Conservation (phyloP, 169 alveolate species). For the Plasmodium falciparum region DNA sequence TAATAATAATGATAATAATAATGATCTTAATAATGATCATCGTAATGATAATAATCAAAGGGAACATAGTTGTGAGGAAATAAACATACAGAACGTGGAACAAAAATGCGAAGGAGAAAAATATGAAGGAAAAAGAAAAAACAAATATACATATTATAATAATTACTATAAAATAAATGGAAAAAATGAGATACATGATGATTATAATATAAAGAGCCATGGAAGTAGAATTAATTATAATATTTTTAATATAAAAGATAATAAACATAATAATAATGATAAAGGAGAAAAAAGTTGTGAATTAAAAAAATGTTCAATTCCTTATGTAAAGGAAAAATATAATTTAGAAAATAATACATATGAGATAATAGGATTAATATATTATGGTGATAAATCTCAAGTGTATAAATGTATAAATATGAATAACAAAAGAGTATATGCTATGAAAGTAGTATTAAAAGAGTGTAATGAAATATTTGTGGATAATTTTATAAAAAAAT, state of each 20-base stretch:
- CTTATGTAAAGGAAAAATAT: not conserved
- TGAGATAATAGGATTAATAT: conserved; percentile 38
- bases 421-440: conserved; percentile 37
- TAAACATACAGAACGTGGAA: too few species aligned
- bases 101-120: not conserved
- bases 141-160: not conserved
- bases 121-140: not conserved
- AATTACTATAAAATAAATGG: not conserved
- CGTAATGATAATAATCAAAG: too few species aligned
- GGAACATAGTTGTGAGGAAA: too few species aligned
- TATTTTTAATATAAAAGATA: not conserved
- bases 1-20: too few species aligned
- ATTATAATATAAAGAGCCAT: not conserved
- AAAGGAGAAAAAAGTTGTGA: not conserved
- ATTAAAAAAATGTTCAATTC: not conserved
- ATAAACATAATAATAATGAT: not conserved
- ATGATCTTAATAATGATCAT: too few species aligned
- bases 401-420: conserved; percentile 64
- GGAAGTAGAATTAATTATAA: too few species aligned
- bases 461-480: conserved; percentile 17
- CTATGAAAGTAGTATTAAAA: conserved; percentile 58
- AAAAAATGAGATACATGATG: not conserved
- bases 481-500: conserved; percentile 18
- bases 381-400: conserved; percentile 73
- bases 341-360: conserved; percentile 11